Evolutionary conservation across 148 eudicot genomes (phyloP), one percentile per base, ranked within the genome.

Genomic region (Gaultheria prostrata): DNA sequence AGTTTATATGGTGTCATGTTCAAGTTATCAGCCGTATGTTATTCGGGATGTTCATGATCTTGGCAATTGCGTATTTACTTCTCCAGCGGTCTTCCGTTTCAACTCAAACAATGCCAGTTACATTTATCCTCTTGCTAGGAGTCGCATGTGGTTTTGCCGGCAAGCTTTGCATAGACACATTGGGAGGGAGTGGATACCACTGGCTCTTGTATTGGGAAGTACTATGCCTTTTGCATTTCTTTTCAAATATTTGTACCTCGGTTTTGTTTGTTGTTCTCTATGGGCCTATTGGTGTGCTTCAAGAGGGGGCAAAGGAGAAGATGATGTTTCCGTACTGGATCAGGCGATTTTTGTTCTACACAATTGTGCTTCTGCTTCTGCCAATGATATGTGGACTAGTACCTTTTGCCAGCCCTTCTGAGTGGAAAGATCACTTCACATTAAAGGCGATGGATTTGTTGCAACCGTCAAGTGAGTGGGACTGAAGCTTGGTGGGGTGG

Each of bases 141-240:
- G 69, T 82, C 9, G 90, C 79, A 45, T 92, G 97, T 83, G 99
- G 99, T 28, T 76, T 86, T 54, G 94, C 91, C 0, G 99, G 99
- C 32, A 97, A 92, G 84, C 76, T 93, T 59, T 97, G 98, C 86
- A 88, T 97, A 4, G 97, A 97, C 89, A 94, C 98, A 2, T 84
- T 97, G 86, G 99, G 99, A 51, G 99, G 98, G 48, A 90, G 90
- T 39, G 99, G 99, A 45, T 80, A 89, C 67, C 85, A 77, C 67
- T 97, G 99, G 99, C 91, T 97, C 77, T 26, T 92, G 6, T 89
- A 87, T 49, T 97, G 98, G 98, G 97, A 92, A 84, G 71, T 80
- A 39, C 72, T 92, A 20, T 97, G 99, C 85, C 73, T 80, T 2
- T 72, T 91, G 83, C 98, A 97, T 88, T 93, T 94, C 77, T 82